phyloP scores from a whole-genome alignment of 2,329 filamentous ascomycete genomes.

The Cladophialophora immunda region DNA sequence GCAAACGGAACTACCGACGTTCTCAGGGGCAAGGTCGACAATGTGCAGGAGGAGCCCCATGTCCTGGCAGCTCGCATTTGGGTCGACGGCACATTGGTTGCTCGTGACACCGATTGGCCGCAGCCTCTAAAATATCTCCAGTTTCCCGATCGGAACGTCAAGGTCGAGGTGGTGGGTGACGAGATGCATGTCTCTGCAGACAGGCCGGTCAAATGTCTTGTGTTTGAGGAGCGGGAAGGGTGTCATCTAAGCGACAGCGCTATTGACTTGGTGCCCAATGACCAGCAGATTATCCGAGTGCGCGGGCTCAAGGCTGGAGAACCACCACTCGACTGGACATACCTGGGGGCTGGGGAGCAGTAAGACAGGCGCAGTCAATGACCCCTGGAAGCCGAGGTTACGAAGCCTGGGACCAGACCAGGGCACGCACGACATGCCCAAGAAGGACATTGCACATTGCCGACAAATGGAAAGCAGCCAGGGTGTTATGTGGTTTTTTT shows the following conservation, averaged over 20 bases:
- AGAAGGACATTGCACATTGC: conserved; percentile 9
- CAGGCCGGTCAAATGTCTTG: conserved; percentile 67
- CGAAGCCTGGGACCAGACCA: conserved; percentile 16
- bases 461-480: neutral
- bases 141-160: conserved; percentile 60
- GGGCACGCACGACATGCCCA: conserved; percentile 12
- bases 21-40: conserved; percentile 59
- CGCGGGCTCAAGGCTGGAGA: conserved; percentile 41
- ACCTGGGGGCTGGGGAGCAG: conserved; percentile 42
- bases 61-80: conserved; percentile 63
- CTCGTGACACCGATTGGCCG: conserved; percentile 67
- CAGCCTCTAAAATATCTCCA: conserved; percentile 68
- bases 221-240: conserved; percentile 66
- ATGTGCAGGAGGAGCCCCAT: conserved; percentile 59
- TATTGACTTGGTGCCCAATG: conserved; percentile 67
- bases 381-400: conserved; percentile 11
- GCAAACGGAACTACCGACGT: conserved; percentile 66
- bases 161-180: conserved; percentile 53
- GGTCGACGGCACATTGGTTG: conserved; percentile 60
- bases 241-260: conserved; percentile 64
- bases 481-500: neutral
- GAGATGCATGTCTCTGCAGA: conserved; percentile 57
- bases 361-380: conserved; percentile 27
- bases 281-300: conserved; percentile 56
- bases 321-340: conserved; percentile 40